Evolutionary conservation across 805 yeast species (phyloP), one percentile per base, ranked within the genome.

Genomic region (Yarrowia osloensis): DNA sequence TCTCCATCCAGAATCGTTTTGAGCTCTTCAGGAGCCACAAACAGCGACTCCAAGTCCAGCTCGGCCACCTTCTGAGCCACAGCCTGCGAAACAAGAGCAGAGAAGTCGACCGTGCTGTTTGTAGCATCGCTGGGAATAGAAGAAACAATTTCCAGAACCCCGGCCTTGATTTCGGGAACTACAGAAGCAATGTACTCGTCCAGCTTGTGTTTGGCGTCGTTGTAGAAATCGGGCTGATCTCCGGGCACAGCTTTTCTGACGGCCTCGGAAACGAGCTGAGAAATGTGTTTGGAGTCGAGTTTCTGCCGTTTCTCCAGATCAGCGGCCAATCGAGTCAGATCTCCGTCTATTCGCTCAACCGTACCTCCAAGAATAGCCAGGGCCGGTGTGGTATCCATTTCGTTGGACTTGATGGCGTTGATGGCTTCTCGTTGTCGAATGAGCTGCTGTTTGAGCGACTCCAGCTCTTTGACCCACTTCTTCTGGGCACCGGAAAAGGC

Each of bases 291-390:
- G 12, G 63, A n/a, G 19, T 57, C 63, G 4, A 57, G 39, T 1
- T 37, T n/a, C 26, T 40, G 31, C 2, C 31, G 49, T 40, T 57
- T 57, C 19, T 57, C 63, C 9, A 57, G n/a, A 21, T 57, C 63
- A 13, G 63, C 28, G 13, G 49, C 22, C 49, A 57, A 19, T 17
- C 66, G 21, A 2, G 57, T 31, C 31, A 37, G 3, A 29, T 57
- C 63, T 13, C 63, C 63, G 12, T 57, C 63, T 3, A 57, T 57
- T 57, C 63, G 63, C 9, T 57, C 49, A 15, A 57, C 63, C 2
- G 63, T 57, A 24, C 63, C 31, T 28, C 63, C 63, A 0, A 57
- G 37, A 19, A 57, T 37, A 4, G 63, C 63, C 35, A 57, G 29
- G n/a, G 49, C 63, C 6, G 63, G 63, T 17, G 49, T 39, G 24